Evolutionary conservation across 2,329 filamentous ascomycete species (phyloP), one percentile per base, ranked within the genome.

Genomic region (Alternaria gansuensis): DNA sequence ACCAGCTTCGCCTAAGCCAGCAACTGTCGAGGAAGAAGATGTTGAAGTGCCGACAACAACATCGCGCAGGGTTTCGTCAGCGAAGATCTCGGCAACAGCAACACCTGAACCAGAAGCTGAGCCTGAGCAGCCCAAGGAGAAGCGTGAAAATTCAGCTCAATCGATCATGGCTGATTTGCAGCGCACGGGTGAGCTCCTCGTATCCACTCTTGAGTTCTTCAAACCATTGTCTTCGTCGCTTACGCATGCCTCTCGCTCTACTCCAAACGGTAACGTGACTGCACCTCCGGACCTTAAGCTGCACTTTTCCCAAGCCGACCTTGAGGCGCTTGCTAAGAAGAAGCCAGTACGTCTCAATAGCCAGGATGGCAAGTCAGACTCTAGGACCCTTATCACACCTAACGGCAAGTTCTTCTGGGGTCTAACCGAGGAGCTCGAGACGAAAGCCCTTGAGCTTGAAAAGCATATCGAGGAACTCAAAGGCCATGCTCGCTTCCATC

Each of bases 341-440:
- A 83, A 75, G 60, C 85, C 73, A 3, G 70, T 82, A 11, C 77
- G 77, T 26, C 77, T 81, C 21, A 76, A 75, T 29, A 77, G 77
- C n/a, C 72, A 78, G n/a, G 76, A 80, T 24, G 77, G 74, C 31
- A 78, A 75, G n/a, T 65, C 76, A 28, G 81, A 80, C 59, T 78
- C 79, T 1, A 84, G 89, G 26, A 87, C 90, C 63, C 83, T 93
- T 65, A 86, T 93, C 51, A 93, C 90, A 0, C 89, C 90, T 0
- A 88, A 90, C 61, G 90, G 91, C 10, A 88, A 91, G 62, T 91
- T 90, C 72, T 82, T 94, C n/a, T 87, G 89, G 64, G 89, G 90
- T 57, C 78, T 95, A 53, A 87, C 83, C 1, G 78, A 83, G 4
- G 86, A 89, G 40, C 88, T 93, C 62, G 90, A 93, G 71, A 82